phyloP scores from a whole-genome alignment of 139 green algal species.

The Volvox africanus region DNA sequence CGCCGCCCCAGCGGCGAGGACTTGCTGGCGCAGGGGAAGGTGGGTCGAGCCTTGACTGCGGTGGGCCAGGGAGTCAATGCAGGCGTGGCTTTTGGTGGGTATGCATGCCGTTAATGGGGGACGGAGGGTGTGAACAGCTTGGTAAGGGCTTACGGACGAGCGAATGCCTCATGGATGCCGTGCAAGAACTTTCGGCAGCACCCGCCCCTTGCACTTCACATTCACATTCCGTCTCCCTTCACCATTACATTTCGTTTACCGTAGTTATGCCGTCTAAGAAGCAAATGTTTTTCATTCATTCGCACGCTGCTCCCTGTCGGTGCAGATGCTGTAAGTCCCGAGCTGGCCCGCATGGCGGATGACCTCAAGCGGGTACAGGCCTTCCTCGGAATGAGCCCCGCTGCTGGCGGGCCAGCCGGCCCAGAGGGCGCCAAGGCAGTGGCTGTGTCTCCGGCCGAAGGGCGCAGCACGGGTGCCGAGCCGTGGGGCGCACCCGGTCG shows the following conservation, averaged over 20 bases:
- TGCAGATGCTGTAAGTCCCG: background rate
- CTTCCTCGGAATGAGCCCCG: constrained; percentile 22
- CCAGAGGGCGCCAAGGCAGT: background rate
- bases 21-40: background rate
- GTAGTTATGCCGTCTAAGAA: too few relatives aligned
- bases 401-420: background rate
- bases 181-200: too few relatives aligned
- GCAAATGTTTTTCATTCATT: too few relatives aligned
- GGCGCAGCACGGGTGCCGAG: background rate
- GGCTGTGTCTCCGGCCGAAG: background rate
- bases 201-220: too few relatives aligned
- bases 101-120: background rate
- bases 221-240: too few relatives aligned
- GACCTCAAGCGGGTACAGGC: constrained; percentile 23
- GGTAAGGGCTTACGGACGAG: too few relatives aligned
- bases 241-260: too few relatives aligned
- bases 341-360: constrained; percentile 18
- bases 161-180: too few relatives aligned
- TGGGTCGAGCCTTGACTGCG: background rate
- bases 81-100: background rate
- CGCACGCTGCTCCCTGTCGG: background rate
- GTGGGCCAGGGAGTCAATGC: too few relatives aligned
- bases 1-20: too few relatives aligned
- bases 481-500: constrained; percentile 7
- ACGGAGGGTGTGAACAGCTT: too few relatives aligned